Percentiles rank a stretch among this genome's conserved stretches.
phyloP scores from a whole-genome alignment of 257 asterid genomes.

The Fraxinus excelsior region DNA sequence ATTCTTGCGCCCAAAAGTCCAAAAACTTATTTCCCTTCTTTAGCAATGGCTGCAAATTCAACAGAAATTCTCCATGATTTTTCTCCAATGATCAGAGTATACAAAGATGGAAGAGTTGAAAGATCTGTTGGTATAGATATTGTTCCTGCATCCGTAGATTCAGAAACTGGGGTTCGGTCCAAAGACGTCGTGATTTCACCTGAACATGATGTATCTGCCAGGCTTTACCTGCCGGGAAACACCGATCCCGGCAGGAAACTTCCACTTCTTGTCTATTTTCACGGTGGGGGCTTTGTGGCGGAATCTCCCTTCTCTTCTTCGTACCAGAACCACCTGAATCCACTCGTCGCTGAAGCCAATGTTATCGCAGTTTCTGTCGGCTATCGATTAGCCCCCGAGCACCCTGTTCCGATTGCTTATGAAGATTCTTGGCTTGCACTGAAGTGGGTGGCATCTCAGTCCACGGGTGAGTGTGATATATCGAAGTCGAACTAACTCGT shows the following conservation, averaged over 20 bases:
- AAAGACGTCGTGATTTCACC: slow-evolving; percentile 45
- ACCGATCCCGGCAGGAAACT: slow-evolving; percentile 30
- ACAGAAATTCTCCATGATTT: slow-evolving; percentile 37
- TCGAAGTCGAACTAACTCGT: too few relatives aligned
- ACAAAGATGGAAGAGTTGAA: slow-evolving; percentile 47
- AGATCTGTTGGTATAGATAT: slow-evolving; percentile 14
- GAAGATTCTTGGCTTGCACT: slow-evolving; percentile 42
- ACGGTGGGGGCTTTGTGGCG: slow-evolving; percentile 53
- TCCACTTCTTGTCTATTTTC: slow-evolving; percentile 55
- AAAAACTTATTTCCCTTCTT: not conserved
- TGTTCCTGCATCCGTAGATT: slow-evolving; percentile 39
- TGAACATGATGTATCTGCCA: slow-evolving; percentile 38
- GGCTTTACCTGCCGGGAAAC: slow-evolving; percentile 42
- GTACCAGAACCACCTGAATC: slow-evolving; percentile 41
- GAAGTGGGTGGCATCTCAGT: slow-evolving; percentile 34
- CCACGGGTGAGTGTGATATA: not conserved
- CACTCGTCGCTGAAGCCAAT: slow-evolving; percentile 38
- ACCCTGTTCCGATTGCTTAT: slow-evolving; percentile 35
- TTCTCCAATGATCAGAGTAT: slow-evolving; percentile 24
- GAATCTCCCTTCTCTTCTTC: slow-evolving; percentile 41
- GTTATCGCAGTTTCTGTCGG: slow-evolving; percentile 34
- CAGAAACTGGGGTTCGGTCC: slow-evolving; percentile 36
- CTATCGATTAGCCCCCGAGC: slow-evolving; percentile 44
- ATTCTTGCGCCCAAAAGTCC: not conserved
- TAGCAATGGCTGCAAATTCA: slow-evolving; percentile 34